These are phyloP conservation scores for Candida manassasensis DNA, from an alignment of 805 yeast species.

Conservation along the genomic window DNA sequence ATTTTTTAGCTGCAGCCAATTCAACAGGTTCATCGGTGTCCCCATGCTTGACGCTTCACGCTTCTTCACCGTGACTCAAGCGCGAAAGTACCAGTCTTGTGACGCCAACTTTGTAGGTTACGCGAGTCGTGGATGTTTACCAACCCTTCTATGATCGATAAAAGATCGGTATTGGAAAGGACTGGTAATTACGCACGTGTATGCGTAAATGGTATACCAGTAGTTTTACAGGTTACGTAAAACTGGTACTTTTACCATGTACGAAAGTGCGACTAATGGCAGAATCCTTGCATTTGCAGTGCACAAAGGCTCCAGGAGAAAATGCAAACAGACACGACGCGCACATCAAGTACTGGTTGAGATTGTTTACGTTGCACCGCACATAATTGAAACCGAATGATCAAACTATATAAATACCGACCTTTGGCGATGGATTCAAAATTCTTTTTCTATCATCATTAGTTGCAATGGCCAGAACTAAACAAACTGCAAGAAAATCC, in stretches of 20 bases:
- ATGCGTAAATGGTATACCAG: too few species aligned
- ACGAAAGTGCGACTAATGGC: too few species aligned
- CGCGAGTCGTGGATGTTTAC: too few species aligned
- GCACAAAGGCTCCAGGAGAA: not conserved
- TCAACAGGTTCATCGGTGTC: not conserved
- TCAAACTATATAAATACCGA: conserved; percentile 7
- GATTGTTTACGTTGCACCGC: not conserved
- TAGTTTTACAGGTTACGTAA: too few species aligned
- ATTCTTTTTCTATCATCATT: conserved; percentile 7
- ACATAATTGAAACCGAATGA: too few species aligned
- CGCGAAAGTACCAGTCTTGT: not conserved
- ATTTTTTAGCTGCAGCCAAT: not conserved
- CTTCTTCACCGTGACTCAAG: not conserved
- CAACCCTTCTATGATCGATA: too few species aligned
- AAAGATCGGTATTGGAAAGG: too few species aligned
- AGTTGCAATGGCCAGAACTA: conserved; percentile 39
- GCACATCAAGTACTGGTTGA: too few species aligned
- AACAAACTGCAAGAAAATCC: conserved; percentile 46
- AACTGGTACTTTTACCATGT: too few species aligned
- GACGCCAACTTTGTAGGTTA: not conserved
- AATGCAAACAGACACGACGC: not conserved
- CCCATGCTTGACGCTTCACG: not conserved
- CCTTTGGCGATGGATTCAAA: conserved; percentile 3
- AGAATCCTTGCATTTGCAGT: too few species aligned
- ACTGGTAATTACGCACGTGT: too few species aligned